Evolutionary conservation across 306 rosid species (phyloP), one percentile per base, ranked within the genome.

Genomic region (Trichosanthes truncata): DNA sequence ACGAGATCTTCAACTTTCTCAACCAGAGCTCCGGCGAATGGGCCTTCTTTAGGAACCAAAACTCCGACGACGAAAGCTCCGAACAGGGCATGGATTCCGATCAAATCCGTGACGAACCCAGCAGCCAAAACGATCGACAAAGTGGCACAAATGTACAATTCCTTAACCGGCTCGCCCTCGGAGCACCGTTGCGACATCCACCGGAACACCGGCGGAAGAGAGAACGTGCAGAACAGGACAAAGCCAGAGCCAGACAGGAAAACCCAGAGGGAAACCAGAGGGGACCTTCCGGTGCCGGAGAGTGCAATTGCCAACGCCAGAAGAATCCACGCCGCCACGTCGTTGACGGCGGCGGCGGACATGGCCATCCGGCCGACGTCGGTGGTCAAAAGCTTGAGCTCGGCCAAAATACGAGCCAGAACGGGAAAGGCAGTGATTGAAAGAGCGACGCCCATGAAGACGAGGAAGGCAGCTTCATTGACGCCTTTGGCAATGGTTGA

Each of bases 291-390:
- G 33, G 76, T 69, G 23, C 94, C 91, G 3, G 97, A 90, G 81
- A 94, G 90, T 73, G 98, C 87, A 80, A 94, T 84, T 74, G 98
- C 98, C 52, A 92, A 87, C 29, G 98, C 98, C 23, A 94, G 97
- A 78, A 94, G 84, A 82, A 94, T 86, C 97, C 98, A 94, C 6
- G 98, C 96, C 31, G 87, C 93, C 61, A 94, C 87, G 43, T 94
- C 98, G 43, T 94, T 94, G 11, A 94, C 87, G 52, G 98, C 96
- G 13, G 98, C 98, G n/a, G 97, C 98, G 6, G 98, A 92, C 97
- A 94, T 90, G 14, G 98, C 98, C 86, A 88, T 87, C 73, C 86
- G 83, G 6, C 98, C 98, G 53, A 94, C 84, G 56, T 88, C 86
- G 21, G 96, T 92, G 1, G 98, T 94, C 74, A 94, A 78, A 74